Evolutionary conservation across 805 yeast species (phyloP).

Genomic region (Metschnikowia reukaufii): DNA sequence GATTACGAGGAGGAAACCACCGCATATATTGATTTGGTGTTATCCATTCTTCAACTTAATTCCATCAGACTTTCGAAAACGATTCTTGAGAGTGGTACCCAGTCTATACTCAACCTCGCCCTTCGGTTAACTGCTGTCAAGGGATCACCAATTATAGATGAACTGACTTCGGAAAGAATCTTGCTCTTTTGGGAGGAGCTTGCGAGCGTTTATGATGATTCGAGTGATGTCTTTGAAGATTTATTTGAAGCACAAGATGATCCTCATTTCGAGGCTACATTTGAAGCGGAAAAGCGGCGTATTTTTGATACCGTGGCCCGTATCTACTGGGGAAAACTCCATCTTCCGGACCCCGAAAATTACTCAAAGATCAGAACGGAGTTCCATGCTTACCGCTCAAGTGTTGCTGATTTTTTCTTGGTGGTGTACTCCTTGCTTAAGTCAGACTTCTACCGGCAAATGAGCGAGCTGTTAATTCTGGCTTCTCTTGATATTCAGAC

Average conservation of each 20-base stretch:
- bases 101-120: constrained; percentile 48
- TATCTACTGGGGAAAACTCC: constrained; percentile 70
- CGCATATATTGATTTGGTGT: constrained; percentile 45
- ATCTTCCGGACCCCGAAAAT: constrained; percentile 37
- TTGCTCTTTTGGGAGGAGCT: constrained; percentile 70
- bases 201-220: constrained; percentile 47
- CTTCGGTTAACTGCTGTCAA: constrained; percentile 56
- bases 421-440: constrained; percentile 67
- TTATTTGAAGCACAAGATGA: constrained; percentile 18
- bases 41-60: constrained; percentile 49
- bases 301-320: constrained; percentile 54
- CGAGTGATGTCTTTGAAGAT: constrained; percentile 19
- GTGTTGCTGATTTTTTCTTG: constrained; percentile 76
- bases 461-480: constrained; percentile 37
- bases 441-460: constrained; percentile 43
- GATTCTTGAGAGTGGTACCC: constrained; percentile 34
- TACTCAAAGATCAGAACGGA: constrained; percentile 46
- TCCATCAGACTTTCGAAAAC: constrained; percentile 41
- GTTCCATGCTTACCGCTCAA: constrained; percentile 67
- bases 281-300: constrained; percentile 32
- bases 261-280: constrained; percentile 15
- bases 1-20: constrained; percentile 35
- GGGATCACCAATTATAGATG: constrained; percentile 59
- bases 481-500: constrained; percentile 16
- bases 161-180: constrained; percentile 49